Percentiles rank a stretch among this genome's conserved stretches.
Evolutionary conservation across 2,329 filamentous ascomycete species (phyloP).

Genomic region (Xylariaceae sp.): DNA sequence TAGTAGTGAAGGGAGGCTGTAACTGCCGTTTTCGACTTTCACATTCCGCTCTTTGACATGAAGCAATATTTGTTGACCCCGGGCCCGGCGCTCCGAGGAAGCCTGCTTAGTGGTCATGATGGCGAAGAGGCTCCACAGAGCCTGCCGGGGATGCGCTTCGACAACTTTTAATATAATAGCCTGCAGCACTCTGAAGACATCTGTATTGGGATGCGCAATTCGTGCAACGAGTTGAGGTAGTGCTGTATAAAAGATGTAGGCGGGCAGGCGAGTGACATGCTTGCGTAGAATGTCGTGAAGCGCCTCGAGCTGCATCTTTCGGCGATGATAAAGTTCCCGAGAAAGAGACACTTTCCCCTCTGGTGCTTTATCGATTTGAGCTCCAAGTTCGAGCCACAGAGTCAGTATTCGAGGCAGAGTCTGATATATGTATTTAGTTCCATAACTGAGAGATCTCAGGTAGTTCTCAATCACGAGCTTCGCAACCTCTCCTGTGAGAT

Average conservation of each 20-base stretch:
- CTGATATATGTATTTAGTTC: constrained; percentile 95
- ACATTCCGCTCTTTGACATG: constrained; percentile 55
- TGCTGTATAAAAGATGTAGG: constrained; percentile 81
- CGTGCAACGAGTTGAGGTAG: constrained; percentile 95
- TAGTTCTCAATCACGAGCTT: constrained; percentile 93
- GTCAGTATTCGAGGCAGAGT: constrained; percentile 91
- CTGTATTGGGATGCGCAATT: constrained; percentile 82
- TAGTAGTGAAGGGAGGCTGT: constrained; percentile 75
- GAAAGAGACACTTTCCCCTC: constrained; percentile 61
- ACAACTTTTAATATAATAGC: constrained; percentile 88
- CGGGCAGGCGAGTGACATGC: constrained; percentile 74
- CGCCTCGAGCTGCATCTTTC: constrained; percentile 70
- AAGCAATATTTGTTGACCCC: constrained; percentile 60
- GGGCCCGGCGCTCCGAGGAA: constrained; percentile 63
- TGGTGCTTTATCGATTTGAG: constrained; percentile 70
- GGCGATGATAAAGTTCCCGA: constrained; percentile 58
- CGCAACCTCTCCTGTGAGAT: constrained; percentile 80
- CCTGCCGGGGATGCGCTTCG: constrained; percentile 84
- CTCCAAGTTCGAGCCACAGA: constrained; percentile 91
- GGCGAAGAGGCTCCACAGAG: constrained; percentile 88
- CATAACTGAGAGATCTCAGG: constrained; percentile 82
- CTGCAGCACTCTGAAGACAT: constrained; percentile 78
- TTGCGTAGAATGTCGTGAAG: constrained; percentile 81
- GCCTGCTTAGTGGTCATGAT: constrained; percentile 81
- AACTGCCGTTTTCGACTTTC: constrained; percentile 57